phyloP scores from a whole-genome alignment of 148 eudicot genomes.

The Heliosperma pusillum region DNA sequence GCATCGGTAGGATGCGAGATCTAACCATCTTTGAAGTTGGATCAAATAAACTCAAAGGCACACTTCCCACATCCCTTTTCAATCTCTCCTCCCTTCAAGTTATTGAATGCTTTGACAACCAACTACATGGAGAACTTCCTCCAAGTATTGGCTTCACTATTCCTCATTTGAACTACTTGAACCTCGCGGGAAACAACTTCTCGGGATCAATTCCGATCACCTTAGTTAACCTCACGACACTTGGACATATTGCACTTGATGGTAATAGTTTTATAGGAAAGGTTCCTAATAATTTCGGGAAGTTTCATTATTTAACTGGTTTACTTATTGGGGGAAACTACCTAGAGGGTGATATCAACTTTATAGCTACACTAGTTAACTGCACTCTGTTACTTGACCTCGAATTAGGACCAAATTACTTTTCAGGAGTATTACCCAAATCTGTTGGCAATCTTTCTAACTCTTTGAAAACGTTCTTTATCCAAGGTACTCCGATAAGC shows the following conservation, averaged over 20 bases:
- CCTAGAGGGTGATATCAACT: too few species aligned
- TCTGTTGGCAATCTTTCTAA: neutral
- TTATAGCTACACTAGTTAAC: too few species aligned
- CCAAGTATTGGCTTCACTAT: neutral
- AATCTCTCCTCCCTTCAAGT: neutral
- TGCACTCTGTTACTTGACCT: too few species aligned
- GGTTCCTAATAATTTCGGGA: too few species aligned
- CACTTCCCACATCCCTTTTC: too few species aligned
- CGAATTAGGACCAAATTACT: too few species aligned
- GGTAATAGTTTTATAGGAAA: too few species aligned
- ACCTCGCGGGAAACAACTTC: conserved; percentile 5
- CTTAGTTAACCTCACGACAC: conserved; percentile 23
- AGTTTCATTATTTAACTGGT: neutral
- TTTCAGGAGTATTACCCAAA: too few species aligned
- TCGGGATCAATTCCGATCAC: conserved; percentile 28
- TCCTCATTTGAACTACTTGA: conserved; percentile 16
- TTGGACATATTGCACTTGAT: too few species aligned
- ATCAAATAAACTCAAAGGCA: too few species aligned
- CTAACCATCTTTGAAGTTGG: too few species aligned
- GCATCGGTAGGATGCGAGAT: too few species aligned
- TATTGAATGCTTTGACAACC: conserved; percentile 10
- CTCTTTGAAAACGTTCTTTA: neutral
- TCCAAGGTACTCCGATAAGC: neutral
- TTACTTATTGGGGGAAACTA: neutral
- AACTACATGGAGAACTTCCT: conserved; percentile 20